Evolutionary conservation across 2,329 filamentous ascomycete species (phyloP).

Genomic region (Alternaria gansuensis): DNA sequence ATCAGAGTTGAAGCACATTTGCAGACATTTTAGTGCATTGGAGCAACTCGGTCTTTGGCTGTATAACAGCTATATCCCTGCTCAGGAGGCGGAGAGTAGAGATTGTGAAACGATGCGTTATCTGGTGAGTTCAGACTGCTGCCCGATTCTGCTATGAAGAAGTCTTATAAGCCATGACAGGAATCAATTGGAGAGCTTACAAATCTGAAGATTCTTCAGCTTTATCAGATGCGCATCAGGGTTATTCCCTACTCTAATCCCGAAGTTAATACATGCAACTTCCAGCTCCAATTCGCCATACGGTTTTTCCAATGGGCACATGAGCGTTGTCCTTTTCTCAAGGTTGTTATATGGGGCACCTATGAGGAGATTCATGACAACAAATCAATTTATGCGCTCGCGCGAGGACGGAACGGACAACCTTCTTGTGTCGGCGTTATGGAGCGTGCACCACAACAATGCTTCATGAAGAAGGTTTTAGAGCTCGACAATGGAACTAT

Average conservation of each 20-base stretch:
- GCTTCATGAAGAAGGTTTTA: not conserved
- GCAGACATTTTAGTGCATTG: not conserved
- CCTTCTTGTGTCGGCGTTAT: not conserved
- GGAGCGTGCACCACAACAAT: not conserved
- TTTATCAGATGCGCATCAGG: conserved; percentile 5
- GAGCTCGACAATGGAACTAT: not conserved
- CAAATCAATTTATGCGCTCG: not conserved
- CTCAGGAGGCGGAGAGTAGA: not conserved
- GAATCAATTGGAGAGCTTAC: conserved; percentile 11
- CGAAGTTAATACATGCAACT: not conserved
- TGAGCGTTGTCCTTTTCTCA: not conserved
- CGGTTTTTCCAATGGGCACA: conserved; percentile 14
- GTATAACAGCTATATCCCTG: not conserved
- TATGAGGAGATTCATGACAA: not conserved
- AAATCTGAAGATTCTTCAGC: conserved; percentile 15
- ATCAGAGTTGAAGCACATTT: not conserved
- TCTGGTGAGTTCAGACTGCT: not conserved
- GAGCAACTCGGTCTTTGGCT: not conserved
- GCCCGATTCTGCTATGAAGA: not conserved
- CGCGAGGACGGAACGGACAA: not conserved
- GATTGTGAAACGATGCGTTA: not conserved
- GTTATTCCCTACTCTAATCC: not conserved
- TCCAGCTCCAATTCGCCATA: conserved; percentile 3
- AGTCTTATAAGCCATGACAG: not conserved
- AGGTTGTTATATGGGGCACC: conserved; percentile 12